phyloP scores from a whole-genome alignment of 2,329 filamentous ascomycete genomes.

The Stachybotrys chartarum region DNA sequence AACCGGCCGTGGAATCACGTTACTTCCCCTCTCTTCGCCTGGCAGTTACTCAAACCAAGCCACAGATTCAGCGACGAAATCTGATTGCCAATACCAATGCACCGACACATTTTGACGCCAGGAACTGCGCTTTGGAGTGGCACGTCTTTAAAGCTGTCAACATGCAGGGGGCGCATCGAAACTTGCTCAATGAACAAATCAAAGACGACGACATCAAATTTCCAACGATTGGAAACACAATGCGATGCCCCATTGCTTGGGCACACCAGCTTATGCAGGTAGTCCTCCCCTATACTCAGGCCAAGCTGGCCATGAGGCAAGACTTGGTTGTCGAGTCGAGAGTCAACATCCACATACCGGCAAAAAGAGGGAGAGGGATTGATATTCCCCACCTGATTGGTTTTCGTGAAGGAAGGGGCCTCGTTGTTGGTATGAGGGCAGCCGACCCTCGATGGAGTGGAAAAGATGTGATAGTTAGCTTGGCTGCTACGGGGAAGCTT shows the following conservation, averaged over 20 bases:
- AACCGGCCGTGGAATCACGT: no score
- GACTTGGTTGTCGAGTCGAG: background rate
- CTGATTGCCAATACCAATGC: background rate
- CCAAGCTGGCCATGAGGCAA: background rate
- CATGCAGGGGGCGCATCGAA: background rate
- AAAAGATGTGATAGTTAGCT: background rate
- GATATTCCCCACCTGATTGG: background rate
- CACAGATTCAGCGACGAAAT: background rate
- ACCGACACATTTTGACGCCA: background rate
- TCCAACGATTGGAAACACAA: background rate
- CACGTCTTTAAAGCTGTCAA: background rate
- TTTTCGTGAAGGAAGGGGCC: background rate
- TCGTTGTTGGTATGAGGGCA: background rate
- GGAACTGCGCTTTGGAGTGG: background rate
- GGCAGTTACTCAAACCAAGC: background rate
- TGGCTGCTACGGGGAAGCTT: background rate
- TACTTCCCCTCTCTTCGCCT: background rate
- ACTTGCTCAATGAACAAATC: background rate
- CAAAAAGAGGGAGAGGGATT: background rate
- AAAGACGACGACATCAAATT: background rate
- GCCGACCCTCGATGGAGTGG: background rate
- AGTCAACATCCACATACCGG: background rate
- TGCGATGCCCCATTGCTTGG: background rate
- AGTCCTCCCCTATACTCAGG: background rate
- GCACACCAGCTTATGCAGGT: background rate